Conservation (phyloP, 371 early-diverging fungal species). For the Mucor racemosus region DNA sequence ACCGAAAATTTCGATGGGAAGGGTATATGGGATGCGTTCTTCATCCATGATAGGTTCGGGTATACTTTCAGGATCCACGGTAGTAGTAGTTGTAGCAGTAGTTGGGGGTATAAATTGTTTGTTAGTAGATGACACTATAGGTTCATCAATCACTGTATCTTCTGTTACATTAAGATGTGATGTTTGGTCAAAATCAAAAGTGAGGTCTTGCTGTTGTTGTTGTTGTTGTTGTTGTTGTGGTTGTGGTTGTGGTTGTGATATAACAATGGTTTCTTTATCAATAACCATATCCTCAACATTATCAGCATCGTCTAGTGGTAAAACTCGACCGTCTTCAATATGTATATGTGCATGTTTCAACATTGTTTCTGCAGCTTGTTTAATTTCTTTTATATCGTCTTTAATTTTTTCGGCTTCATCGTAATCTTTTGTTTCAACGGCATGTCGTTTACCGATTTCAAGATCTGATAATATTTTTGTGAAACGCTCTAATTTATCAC, state of each 20-base stretch:
- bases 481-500: constrained; percentile 37
- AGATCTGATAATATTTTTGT: constrained; percentile 66
- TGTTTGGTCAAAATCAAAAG: not conserved
- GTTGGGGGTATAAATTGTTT: constrained; percentile 5
- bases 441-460: constrained; percentile 61
- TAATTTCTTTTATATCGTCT: constrained; percentile 39
- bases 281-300: not conserved
- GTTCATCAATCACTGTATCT: not conserved
- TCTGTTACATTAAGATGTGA: constrained; percentile 4
- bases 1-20: constrained; percentile 59
- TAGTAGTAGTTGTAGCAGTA: not conserved
- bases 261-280: not conserved
- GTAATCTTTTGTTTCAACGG: constrained; percentile 74
- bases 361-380: constrained; percentile 26
- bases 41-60: constrained; percentile 61
- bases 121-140: not conserved
- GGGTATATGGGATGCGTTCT: constrained; percentile 49
- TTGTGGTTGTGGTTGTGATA: not conserved
- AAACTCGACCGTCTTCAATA: constrained; percentile 28
- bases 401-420: constrained; percentile 77
- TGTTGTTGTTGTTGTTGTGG: constrained; percentile 4
- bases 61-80: constrained; percentile 36
- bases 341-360: constrained; percentile 27
- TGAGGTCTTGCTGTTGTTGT: not conserved
- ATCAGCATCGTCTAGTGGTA: not conserved